Base-by-base conservation (phyloP, 2,329 filamentous ascomycete genomes). In the Tolypocladium inflatum region DNA sequence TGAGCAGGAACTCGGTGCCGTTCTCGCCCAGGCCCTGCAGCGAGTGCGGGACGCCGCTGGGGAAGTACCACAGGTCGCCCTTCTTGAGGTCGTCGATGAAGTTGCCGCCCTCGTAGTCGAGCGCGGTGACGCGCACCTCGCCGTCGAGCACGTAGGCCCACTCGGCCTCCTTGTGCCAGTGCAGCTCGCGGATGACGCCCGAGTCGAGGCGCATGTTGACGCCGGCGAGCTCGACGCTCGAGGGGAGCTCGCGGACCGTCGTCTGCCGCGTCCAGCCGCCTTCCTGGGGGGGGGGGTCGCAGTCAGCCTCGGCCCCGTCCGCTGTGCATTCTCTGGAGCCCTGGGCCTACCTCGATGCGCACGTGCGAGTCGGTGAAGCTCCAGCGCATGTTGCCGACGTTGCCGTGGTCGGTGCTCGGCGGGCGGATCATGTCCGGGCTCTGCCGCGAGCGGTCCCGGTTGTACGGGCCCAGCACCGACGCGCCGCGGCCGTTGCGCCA, bases 1-100 rank as follows among this genome's bases (percentile, higher is more conserved):
- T 74, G 60, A 79, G 70, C 17, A 79, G 70, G 55, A 78, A 78
- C 64, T 79, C 76, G 51, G 75, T 78, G 52, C 77, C 88, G 52
- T 88, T 86, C 33, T 80, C 76, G 50, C 82, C 79, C 1, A 91
- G 74, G 0, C 87, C 89, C 71, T 91, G 89, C 2, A 92, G 80
- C 0, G 87, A 90, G 70, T 92, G 89, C 13, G 89, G 89, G 39
- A 91, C 81, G 8, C 89, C 89, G 13, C 85, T 84, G 26, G 89
- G 89, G 73, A 92, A 92, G 66, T 90, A 92, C 88, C 88, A 92
- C 8, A 92, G 71, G 63, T 92, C 89, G 5, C 89, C 89, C 66
- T 88, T 86, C 66, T 84, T 80, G 26, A 92, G 73, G 66, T 92
- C 89, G 63, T 91, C 89, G 60, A 91, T 82, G 69, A 90, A 91